Conservation (phyloP, 306 rosid genomes). For the Astragalus glycyphyllos region DNA sequence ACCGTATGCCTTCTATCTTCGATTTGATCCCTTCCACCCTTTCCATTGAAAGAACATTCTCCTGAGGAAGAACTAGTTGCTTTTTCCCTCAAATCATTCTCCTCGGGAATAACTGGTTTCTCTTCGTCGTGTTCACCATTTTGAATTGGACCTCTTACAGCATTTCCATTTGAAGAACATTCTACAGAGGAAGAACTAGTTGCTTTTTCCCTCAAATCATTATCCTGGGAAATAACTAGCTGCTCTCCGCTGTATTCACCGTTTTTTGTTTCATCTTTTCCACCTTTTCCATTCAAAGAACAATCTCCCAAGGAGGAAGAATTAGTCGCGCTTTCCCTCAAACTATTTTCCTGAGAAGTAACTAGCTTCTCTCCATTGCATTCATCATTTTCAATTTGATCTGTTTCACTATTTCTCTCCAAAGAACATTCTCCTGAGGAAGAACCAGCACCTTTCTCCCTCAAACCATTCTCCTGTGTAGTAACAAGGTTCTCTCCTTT, state of each 20-base stretch:
- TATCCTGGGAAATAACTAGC: conserved; percentile 1
- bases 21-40: conserved; percentile 42
- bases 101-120: conserved; percentile 1
- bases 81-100: conserved; percentile 16
- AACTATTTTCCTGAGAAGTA: conserved; percentile 31
- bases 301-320: conserved; percentile 34
- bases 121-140: conserved; percentile 28
- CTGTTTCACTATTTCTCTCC: conserved; percentile 14
- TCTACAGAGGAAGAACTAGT: conserved; percentile 28
- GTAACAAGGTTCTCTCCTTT: conserved; percentile 30
- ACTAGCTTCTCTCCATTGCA: conserved; percentile 25
- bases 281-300: conserved; percentile 19
- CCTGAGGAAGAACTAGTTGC: conserved; percentile 49
- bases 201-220: conserved; percentile 6
- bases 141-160: conserved; percentile 14
- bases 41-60: conserved; percentile 42
- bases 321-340: conserved; percentile 5
- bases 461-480: conserved; percentile 25
- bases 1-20: conserved; percentile 42
- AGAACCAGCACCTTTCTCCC: background rate
- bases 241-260: conserved; percentile 19
- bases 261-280: conserved; percentile 6
- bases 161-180: conserved; percentile 26
- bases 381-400: conserved; percentile 36
- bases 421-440: conserved; percentile 36